Conservation (phyloP, 2,329 filamentous ascomycete species). For the Colletotrichum sp. region DNA sequence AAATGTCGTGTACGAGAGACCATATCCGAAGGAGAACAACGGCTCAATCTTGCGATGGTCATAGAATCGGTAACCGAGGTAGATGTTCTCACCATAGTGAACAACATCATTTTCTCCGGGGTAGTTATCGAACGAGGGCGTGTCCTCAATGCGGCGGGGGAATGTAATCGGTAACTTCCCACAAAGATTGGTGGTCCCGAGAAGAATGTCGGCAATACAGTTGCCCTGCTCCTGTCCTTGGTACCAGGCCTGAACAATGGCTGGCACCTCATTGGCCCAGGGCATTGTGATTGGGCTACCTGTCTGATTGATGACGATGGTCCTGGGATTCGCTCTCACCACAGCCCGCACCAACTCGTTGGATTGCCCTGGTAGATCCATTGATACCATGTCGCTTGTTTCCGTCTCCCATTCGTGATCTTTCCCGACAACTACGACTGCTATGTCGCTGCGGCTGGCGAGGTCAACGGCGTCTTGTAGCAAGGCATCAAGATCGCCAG, state of each 20-base stretch:
- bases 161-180: background rate
- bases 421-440: background rate
- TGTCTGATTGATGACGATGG: slow-evolving; percentile 20
- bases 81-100: background rate
- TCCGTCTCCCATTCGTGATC: background rate
- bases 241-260: background rate
- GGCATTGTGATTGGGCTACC: background rate
- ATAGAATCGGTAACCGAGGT: background rate
- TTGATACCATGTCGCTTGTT: background rate
- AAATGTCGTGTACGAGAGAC: background rate
- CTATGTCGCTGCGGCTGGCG: background rate
- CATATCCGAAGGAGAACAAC: background rate
- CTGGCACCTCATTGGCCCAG: background rate
- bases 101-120: background rate
- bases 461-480: background rate
- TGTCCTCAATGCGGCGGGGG: background rate
- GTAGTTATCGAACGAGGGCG: background rate
- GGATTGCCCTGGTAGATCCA: background rate
- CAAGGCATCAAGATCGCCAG: background rate
- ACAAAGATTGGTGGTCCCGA: background rate
- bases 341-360: background rate
- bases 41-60: background rate
- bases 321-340: background rate
- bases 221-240: background rate
- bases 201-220: background rate